phyloP scores from a whole-genome alignment of 208 protist genomes.

The Porcisia deanei region DNA sequence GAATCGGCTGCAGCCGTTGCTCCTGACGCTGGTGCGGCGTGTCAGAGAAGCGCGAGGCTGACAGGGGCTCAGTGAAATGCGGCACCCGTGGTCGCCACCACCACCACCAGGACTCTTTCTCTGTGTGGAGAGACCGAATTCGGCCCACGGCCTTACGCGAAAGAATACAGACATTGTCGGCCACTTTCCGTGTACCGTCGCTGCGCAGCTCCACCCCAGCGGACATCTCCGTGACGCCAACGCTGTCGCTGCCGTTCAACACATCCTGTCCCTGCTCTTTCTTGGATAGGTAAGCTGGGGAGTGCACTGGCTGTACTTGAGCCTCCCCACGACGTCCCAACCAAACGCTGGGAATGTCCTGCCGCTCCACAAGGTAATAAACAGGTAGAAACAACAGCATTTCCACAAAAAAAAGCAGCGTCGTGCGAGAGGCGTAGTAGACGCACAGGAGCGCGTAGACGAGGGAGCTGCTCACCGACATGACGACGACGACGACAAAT shows the following conservation, averaged over 20 bases:
- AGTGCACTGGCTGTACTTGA: slow-evolving; percentile 26
- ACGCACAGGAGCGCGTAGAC: slow-evolving; percentile 18
- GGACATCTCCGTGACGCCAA: background rate
- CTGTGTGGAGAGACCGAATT: slow-evolving; percentile 11
- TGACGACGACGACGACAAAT: background rate
- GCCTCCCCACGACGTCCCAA: slow-evolving; percentile 27
- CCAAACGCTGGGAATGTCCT: slow-evolving; percentile 25
- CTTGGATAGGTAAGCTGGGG: slow-evolving; percentile 19
- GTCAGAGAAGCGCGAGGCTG: background rate
- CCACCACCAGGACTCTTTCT: background rate
- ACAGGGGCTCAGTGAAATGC: background rate
- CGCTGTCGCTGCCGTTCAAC: background rate
- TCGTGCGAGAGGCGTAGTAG: slow-evolving; percentile 18
- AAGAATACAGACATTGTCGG: slow-evolving; percentile 9
- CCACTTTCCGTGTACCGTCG: background rate
- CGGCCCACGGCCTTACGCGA: slow-evolving; percentile 1
- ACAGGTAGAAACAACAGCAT: slow-evolving; percentile 22
- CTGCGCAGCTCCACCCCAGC: background rate
- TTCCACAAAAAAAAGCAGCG: slow-evolving; percentile 19
- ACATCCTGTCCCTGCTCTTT: slow-evolving; percentile 3
- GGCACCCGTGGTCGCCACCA: background rate
- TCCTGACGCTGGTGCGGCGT: slow-evolving; percentile 1
- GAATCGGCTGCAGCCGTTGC: background rate
- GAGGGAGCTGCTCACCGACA: slow-evolving; percentile 12
- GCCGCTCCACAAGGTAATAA: slow-evolving; percentile 24